Evolutionary conservation across 2,329 filamentous ascomycete species (phyloP).

Genomic region (Colletotrichum sp.): DNA sequence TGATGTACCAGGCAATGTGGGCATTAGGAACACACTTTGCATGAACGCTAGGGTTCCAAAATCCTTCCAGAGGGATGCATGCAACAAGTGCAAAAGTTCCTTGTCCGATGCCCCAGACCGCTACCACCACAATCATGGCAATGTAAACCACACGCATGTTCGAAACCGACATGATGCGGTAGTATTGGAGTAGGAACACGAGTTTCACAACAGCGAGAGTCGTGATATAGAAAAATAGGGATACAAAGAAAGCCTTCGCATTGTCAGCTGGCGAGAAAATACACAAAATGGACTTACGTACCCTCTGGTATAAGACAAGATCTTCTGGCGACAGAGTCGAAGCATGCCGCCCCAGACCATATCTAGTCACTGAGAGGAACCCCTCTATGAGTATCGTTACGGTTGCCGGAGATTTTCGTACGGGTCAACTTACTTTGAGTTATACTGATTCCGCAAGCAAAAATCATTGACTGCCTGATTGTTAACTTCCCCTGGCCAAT

Average conservation of each 20-base stretch:
- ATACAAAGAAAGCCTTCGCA: background rate
- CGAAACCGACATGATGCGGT: background rate
- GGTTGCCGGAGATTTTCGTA: background rate
- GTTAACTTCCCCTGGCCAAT: background rate
- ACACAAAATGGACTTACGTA: background rate
- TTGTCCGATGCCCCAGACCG: background rate
- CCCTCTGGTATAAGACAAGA: background rate
- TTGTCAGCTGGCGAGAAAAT: background rate
- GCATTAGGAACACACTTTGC: background rate
- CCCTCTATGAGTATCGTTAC: background rate
- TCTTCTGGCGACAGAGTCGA: background rate
- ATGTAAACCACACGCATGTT: background rate
- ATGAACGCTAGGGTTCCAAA: background rate
- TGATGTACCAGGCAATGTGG: background rate
- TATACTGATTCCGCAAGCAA: background rate
- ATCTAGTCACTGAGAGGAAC: background rate
- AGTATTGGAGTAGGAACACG: background rate
- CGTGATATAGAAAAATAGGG: background rate
- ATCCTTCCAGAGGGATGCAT: background rate
- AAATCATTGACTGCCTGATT: background rate
- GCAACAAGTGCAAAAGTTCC: background rate
- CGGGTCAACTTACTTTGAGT: background rate
- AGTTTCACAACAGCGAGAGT: background rate
- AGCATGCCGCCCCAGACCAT: background rate
- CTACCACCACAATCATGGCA: background rate